Conservation (phyloP, 2,329 filamentous ascomycete species). For the Polytolypa hystricis region DNA sequence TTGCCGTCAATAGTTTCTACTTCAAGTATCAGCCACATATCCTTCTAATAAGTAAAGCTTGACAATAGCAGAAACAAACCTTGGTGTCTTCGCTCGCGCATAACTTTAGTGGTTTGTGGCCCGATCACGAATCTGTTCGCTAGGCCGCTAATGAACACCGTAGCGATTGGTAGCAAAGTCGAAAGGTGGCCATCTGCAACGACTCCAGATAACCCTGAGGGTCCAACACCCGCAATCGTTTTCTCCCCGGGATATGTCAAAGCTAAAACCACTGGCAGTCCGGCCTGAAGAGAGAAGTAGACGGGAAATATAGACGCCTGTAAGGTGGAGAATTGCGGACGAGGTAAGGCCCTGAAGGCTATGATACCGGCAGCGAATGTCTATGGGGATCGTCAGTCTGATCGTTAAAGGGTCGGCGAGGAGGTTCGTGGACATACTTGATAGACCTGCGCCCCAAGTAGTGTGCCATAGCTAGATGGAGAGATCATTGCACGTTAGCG, state of each 20-base stretch:
- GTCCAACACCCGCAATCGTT: constrained; percentile 20
- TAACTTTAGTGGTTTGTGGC: constrained; percentile 63
- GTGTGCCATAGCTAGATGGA: constrained; percentile 62
- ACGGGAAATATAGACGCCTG: constrained; percentile 67
- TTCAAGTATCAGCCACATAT: background rate
- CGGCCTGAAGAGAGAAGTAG: constrained; percentile 78
- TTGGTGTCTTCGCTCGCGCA: constrained; percentile 67
- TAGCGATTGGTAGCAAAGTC: constrained; percentile 57
- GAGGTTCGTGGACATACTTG: constrained; percentile 55
- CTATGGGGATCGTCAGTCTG: too few relatives aligned
- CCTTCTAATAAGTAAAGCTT: background rate
- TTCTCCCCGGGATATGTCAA: constrained; percentile 65
- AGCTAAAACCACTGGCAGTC: constrained; percentile 59
- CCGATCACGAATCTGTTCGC: constrained; percentile 61
- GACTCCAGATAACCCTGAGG: constrained; percentile 44
- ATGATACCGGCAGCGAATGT: constrained; percentile 65
- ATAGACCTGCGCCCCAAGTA: constrained; percentile 78
- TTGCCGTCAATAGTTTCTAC: constrained; percentile 77
- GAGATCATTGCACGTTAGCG: constrained; percentile 9
- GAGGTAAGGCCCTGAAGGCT: constrained; percentile 64
- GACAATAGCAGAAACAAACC: constrained; percentile 41
- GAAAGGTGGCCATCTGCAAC: constrained; percentile 50
- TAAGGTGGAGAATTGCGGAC: constrained; percentile 68
- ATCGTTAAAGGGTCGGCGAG: too few relatives aligned
- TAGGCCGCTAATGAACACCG: constrained; percentile 59